Evolutionary conservation across 2,329 filamentous ascomycete species (phyloP), one percentile per base, ranked within the genome.

Genomic region (Penicillium aurantiogriseum): DNA sequence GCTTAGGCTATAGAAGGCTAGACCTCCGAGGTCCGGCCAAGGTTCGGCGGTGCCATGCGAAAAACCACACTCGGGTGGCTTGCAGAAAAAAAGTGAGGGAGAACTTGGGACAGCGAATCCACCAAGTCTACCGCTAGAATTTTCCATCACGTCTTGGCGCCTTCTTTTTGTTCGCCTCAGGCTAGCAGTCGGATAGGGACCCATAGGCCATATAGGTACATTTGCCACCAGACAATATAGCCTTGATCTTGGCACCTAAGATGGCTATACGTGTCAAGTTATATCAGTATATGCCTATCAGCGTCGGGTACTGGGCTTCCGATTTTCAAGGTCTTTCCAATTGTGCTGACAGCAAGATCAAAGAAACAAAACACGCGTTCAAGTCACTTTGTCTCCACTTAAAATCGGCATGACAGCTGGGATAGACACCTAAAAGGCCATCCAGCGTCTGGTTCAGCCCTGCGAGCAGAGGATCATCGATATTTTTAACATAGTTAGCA

Each of bases 331-430:
- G 0, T 0, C 9, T 5, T 33, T 15, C 2, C 0, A 6, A 2
- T 13, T 5, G 1, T 9, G 2, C 17, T 11, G 15, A 3, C 1
- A 23, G 6, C 4, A 47, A 43, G 54, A 56, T 56, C 54, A 56
- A 35, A 43, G 50, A 53, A 36, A 42, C 15, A 43, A 53, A 53
- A 46, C 17, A 35, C 35, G 35, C 33, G 33, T 46, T n/a, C 17
- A 56, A 25, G 54, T 56, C 54, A 56, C 49, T 47, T 3, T 2
- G 13, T 40, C 42, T 10, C 54, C 49, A 52, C 42, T 45, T 19
- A 9, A n/a, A 47, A 5, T 15, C 9, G 0, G 27, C 15, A 40
- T 39, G 25, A 45, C 27, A 52, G 25, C 23, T 39, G 5, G 10
- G 10, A 33, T 40, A 5, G 35, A 29, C 35, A 23, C 21, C 27